Base-by-base conservation (phyloP, 805 yeast genomes). In the Maudiozyma barnettii region DNA sequence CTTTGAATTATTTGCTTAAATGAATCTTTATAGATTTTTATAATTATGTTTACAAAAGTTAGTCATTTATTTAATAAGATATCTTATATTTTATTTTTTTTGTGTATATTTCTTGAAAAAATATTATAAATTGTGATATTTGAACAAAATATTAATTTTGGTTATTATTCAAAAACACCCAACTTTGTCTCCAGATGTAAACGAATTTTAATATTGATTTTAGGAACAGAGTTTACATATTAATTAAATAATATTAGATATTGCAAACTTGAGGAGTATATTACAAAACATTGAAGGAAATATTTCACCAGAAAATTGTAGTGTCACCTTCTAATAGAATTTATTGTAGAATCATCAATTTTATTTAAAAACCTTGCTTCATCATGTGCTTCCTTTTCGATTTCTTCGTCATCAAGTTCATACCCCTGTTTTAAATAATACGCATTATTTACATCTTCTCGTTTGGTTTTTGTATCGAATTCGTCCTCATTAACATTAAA, bases 401-500 rank as follows among this genome's bases (percentile, higher is more conserved):
- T 53, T 21, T 58, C 60, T 20, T 57, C 66, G 39, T 60, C 60
- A 37, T 56, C 64, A 45, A 57, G 48, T 14, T 56, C 64, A 35
- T 55, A 49, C 13, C 57, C 58, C 19, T 55, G 56, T 48, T 58
- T 61, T 35, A 63, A 38, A 43, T 56, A 57, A 41, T 46, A 63
- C 9, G 57, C 45, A 46, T 31, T 55, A 53, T 43, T 50, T 9
- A 42, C 14, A 41, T 33, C 51, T 41, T 16, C 51, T 39, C 40
- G 51, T 48, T 42, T 47, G 46, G 37, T 39, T 12, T 46, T 49
- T 37, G 51, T 50, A 49, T 61, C 65, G 37, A 60, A 61, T 41
- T 59, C 63, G 36, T 61, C 61, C 41, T 58, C 64, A 20, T 61
- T 58, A 10, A 61, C 60, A 2, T 57, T 56, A 44, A 67, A 55